These are phyloP conservation scores for Fusarium duplospermum DNA, from an alignment of 2,329 filamentous ascomycete species.

Conservation along the genomic window DNA sequence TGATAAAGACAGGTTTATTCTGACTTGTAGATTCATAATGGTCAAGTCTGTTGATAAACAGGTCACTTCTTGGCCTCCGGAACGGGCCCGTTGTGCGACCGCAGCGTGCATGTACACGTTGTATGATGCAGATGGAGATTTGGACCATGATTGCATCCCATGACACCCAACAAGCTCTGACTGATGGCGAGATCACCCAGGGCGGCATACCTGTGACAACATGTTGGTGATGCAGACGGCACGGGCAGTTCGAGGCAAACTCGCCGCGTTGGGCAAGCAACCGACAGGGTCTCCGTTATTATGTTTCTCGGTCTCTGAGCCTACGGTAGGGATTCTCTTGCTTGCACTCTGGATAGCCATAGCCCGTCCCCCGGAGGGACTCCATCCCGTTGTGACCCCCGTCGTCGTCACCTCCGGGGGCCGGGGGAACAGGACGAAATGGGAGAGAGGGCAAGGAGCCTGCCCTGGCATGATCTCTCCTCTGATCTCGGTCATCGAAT, in stretches of 20 bases:
- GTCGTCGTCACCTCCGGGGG: constrained; percentile 37
- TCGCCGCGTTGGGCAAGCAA: constrained; percentile 42
- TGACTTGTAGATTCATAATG: neutral
- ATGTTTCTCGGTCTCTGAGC: constrained; percentile 35
- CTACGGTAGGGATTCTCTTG: constrained; percentile 33
- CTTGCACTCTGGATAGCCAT: constrained; percentile 28
- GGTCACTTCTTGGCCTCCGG: constrained; percentile 32
- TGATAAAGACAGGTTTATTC: constrained; percentile 8
- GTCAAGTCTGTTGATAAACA: constrained; percentile 26
- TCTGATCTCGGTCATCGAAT: constrained; percentile 8
- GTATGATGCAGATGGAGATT: constrained; percentile 31
- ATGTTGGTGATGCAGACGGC: constrained; percentile 34
- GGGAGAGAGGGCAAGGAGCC: constrained; percentile 10
- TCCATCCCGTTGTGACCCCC: constrained; percentile 37
- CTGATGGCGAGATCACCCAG: constrained; percentile 35
- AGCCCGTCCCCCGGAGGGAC: constrained; percentile 34
- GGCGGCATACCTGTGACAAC: constrained; percentile 33
- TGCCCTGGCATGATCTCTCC: constrained; percentile 21
- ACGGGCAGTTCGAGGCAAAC: constrained; percentile 38
- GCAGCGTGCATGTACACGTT: constrained; percentile 32
- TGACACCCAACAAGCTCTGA: constrained; percentile 30
- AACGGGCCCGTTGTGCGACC: constrained; percentile 30
- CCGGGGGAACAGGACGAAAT: constrained; percentile 25
- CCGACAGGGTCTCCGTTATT: constrained; percentile 39
- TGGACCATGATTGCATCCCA: constrained; percentile 18